Evolutionary conservation across 164 flowering plant species (phyloP), one percentile per base, ranked within the genome.

Genomic region (Vitis rotundifolia): DNA sequence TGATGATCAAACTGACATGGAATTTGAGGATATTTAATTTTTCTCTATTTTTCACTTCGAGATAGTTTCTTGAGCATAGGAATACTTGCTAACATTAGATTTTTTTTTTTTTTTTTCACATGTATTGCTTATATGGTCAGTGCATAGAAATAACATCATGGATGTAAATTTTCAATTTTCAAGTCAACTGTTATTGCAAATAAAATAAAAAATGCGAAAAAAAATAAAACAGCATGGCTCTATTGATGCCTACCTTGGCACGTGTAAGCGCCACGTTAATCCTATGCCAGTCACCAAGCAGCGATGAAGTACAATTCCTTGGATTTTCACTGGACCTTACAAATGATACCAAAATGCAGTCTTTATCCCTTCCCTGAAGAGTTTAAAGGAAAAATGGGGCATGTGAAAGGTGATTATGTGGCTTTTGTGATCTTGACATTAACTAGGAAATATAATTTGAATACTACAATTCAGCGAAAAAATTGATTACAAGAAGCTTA

Each of bases 251-350:
- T 73, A 95, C 99, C 97, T 92, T 96, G 50, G 98, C 97, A 68
- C 99, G 94, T 29, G 99, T 96, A 2, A 96, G 76, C 61, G 99
- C 98, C 19, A 96, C 99, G 65, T 96, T 96, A 55, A 93, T 93
- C 80, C 99, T 78, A 71, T 93, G 99, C 99, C 99, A 96, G 74
- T 96, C 99, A 66, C 97, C 99, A 63, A 96, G 97, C 70, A 96
- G 76, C 29, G 99, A 86, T 59, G 97, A 89, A 70, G 71, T 69
- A 71, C 74, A 84, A 58, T 76, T 80, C 71, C 78, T 83, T 8
- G 87, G 84, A 56, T 81, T 87, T 76, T 88, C 86, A 64, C 74
- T 83, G 2, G 97, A 96, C 76, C 97, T 85, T 29, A 93, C 98
- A 71, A 96, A 93, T 5, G 98, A 96, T 3, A 93, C 78, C 68